Evolutionary conservation across 805 yeast species (phyloP).

Genomic region (Yarrowia bubula): DNA sequence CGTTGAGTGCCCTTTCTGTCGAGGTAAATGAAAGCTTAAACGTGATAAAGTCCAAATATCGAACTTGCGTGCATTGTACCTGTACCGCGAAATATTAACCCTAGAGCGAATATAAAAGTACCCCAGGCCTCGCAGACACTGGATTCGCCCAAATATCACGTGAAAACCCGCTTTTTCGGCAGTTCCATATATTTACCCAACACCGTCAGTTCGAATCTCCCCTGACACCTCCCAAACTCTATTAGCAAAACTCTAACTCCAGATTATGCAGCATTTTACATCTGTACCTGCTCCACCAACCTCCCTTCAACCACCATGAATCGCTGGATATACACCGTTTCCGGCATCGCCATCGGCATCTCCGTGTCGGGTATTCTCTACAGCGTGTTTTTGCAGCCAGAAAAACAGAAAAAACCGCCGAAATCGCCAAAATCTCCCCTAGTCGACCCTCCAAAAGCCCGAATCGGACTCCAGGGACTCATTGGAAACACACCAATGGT

Average conservation of each 20-base stretch:
- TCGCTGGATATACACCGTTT: slow-evolving; percentile 9
- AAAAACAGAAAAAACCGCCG: background rate
- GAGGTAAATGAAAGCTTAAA: no score
- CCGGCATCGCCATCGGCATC: background rate
- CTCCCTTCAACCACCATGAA: background rate
- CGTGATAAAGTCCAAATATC: no score
- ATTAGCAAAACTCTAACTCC: background rate
- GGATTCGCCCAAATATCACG: background rate
- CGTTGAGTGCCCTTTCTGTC: no score
- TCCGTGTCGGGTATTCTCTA: slow-evolving; percentile 13
- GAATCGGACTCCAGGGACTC: slow-evolving; percentile 66
- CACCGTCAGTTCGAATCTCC: background rate
- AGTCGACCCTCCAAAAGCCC: slow-evolving; percentile 2
- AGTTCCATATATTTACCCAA: background rate
- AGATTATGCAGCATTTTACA: slow-evolving; percentile 5
- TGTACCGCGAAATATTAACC: no score
- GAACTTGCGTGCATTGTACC: no score
- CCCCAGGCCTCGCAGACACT: background rate
- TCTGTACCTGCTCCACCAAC: background rate
- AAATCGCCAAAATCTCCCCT: background rate
- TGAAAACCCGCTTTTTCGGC: background rate
- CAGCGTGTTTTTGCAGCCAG: background rate
- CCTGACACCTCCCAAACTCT: background rate
- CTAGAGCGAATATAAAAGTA: no score
- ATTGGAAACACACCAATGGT: slow-evolving; percentile 92